These are phyloP conservation scores for Eimeria falciformis DNA, from an alignment of 169 alveolate genomes.

Conservation along the genomic window DNA sequence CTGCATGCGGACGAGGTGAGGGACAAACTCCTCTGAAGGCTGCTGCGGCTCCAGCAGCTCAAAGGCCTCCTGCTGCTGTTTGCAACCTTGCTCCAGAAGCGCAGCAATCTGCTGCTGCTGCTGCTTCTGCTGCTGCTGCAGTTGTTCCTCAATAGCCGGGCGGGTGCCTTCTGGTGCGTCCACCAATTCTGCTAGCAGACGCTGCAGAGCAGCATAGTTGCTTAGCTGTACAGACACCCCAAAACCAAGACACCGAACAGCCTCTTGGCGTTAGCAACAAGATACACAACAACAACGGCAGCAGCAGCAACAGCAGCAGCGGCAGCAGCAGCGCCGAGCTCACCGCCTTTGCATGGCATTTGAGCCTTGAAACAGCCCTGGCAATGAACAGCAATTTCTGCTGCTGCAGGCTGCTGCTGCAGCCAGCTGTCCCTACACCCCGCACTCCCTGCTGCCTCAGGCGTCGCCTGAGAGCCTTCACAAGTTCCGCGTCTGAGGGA, in stretches of 20 bases:
- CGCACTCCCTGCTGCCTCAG: conserved; percentile 57
- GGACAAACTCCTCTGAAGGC: conserved; percentile 23
- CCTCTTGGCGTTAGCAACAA: no score
- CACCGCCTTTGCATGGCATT: conserved; percentile 32
- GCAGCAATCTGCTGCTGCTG: conserved; percentile 64
- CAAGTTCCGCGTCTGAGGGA: conserved; percentile 26
- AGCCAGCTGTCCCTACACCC: conserved; percentile 12
- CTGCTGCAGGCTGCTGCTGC: conserved; percentile 74
- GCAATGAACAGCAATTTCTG: conserved; percentile 50
- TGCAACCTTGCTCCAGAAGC: conserved; percentile 28
- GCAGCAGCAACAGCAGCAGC: conserved; percentile 52
- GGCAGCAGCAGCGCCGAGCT: conserved; percentile 42
- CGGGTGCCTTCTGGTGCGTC: neutral
- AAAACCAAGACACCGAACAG: no score
- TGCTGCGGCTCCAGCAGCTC: conserved; percentile 45
- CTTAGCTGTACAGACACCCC: conserved; percentile 16
- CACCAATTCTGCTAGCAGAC: conserved; percentile 30
- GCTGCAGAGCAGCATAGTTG: conserved; percentile 50
- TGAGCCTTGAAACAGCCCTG: conserved; percentile 27
- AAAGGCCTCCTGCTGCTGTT: conserved; percentile 7
- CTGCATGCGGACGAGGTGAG: conserved; percentile 46
- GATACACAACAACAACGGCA: neutral
- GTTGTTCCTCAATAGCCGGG: conserved; percentile 29
- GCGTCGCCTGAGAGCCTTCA: neutral
- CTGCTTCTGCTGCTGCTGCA: conserved; percentile 67